Percentiles rank a stretch among this genome's conserved stretches.
Conservation (phyloP, 306 rosid genomes). For the Dicorynia guianensis region DNA sequence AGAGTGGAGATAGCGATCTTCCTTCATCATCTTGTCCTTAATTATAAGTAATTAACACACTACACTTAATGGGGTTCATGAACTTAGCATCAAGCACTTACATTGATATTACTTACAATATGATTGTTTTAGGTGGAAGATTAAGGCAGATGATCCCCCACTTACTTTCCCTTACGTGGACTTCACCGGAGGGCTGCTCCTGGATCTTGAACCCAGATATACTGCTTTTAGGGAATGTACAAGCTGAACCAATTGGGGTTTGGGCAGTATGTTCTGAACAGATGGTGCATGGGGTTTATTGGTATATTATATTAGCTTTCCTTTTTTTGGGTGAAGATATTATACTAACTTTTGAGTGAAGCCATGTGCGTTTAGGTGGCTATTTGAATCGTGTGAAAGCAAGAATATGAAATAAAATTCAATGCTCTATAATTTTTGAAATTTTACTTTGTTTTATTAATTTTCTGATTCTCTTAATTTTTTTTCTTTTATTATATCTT, state of each 20-base stretch:
- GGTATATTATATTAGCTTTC: too few relatives aligned
- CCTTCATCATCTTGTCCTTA: constrained; percentile 88
- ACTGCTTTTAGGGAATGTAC: constrained; percentile 10
- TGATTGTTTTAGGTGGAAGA: constrained; percentile 66
- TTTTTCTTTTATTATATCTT: too few relatives aligned
- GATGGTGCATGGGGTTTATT: too few relatives aligned
- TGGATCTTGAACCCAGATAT: constrained; percentile 59
- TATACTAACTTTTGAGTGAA: too few relatives aligned
- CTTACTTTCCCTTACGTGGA: constrained; percentile 77
- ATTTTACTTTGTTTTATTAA: too few relatives aligned
- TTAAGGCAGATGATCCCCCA: constrained; percentile 62
- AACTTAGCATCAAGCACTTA: not conserved
- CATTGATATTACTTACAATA: not conserved
- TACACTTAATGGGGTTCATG: not conserved
- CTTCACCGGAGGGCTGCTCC: constrained; percentile 57
- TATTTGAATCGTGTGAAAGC: too few relatives aligned
- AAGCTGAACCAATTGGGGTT: not conserved
- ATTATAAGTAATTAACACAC: constrained; percentile 60
- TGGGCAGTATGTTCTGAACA: not conserved
- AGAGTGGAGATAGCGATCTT: constrained; percentile 75
- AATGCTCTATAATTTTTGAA: too few relatives aligned
- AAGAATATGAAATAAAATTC: too few relatives aligned
- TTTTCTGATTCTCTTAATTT: too few relatives aligned
- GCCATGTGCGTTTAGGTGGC: too few relatives aligned
- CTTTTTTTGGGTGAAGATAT: too few relatives aligned